Evolutionary conservation across 208 protist genomes (phyloP).

Genomic region (Perkinsela sp.): DNA sequence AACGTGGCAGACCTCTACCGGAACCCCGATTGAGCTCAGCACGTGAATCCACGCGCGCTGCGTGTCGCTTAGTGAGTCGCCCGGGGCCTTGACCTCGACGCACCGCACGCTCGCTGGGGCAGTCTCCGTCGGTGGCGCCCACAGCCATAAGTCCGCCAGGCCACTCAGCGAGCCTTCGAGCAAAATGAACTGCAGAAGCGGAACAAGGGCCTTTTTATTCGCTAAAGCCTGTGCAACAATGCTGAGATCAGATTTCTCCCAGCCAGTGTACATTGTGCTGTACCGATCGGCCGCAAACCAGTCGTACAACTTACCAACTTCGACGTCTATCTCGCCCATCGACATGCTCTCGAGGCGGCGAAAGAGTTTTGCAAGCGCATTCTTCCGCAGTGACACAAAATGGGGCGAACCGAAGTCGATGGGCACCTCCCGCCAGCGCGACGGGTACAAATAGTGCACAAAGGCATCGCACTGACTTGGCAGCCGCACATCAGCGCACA

Average conservation of each 20-base stretch:
- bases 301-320: neutral
- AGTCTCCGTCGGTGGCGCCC: neutral
- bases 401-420: neutral
- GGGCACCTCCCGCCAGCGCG: neutral
- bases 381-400: neutral
- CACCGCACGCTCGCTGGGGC: neutral
- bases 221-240: neutral
- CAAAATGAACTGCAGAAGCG: neutral
- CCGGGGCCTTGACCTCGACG: neutral
- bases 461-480: neutral
- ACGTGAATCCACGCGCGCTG: conserved; percentile 1
- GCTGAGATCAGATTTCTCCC: neutral
- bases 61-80: neutral
- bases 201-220: neutral
- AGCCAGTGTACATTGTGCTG: neutral
- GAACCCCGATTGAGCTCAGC: neutral
- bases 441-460: neutral
- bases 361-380: neutral
- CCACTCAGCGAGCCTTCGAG: neutral
- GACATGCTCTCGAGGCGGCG: neutral
- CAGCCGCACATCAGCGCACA: neutral
- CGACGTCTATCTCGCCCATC: neutral
- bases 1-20: neutral
- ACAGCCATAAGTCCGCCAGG: neutral
- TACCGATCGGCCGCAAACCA: neutral